Base-by-base conservation (phyloP, 352 stramenopile genomes). In the Pythium rishiriense region DNA sequence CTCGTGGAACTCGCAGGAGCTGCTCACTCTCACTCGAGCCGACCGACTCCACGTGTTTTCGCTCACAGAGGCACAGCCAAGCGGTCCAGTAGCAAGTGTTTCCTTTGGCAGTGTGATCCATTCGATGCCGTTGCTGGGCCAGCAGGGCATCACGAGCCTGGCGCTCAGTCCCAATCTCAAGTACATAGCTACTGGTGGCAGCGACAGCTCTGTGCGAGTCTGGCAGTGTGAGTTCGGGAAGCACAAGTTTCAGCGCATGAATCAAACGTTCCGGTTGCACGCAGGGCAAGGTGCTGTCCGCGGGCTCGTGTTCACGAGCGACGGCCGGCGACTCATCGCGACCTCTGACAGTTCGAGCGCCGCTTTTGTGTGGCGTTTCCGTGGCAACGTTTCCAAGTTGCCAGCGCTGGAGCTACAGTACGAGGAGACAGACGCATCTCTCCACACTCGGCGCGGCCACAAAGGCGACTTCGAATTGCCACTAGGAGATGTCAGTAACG, bases 21-120 rank as follows among this genome's bases (percentile, higher is more conserved):
- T 91, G 15, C 59, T 91, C 17, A 58, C 70, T 14, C n/a, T 91
- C 17, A 82, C 83, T 0, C 62, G 66, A 17, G 74, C 57, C 1
- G 81, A 90, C 63, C 77, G 81, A 2, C 47, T 90, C 29, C 74
- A 78, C 28, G 70, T 90, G 8, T 90, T 86, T n/a, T 77, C 80
- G 0, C 56, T 91, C 29, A 37, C 37, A 26, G 48, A 62, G 31
- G 31, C 37, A 24, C 19, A 31, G 45, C 19, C 47, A 48, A 25
- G 48, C 66, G 47, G 49, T 31, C 56, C 26, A 25, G 22, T 6
- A 43, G 37, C 12, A 1, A 43, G 22, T 10, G 15, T 41, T 4
- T 10, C 17, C 19, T 64, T 74, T 50, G 61, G 67, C 21, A 31
- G 28, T 42, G 63, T 83, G n/a, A 53, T 87, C 15, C 79, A 86